A percentile compares a stretch with the other conserved stretches of the same genome.
phyloP scores from a whole-genome alignment of 768 basidiomycete species.

The Leccinum incarnatum region DNA sequence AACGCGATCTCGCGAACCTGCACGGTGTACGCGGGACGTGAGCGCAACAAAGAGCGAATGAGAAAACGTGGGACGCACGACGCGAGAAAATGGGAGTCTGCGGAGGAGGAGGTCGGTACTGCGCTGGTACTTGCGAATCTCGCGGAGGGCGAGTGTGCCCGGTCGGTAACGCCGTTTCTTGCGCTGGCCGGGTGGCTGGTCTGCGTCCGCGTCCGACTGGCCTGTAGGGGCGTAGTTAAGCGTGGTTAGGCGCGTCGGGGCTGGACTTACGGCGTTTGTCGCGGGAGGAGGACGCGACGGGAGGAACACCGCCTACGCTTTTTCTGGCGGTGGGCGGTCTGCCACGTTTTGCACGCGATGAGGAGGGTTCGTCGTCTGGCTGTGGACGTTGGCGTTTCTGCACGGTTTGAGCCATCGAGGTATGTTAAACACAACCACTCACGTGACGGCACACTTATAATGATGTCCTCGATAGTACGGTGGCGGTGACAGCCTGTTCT shows the following conservation, averaged over 20 bases:
- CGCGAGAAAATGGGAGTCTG: constrained; percentile 88
- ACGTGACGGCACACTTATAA: neutral
- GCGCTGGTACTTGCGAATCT: constrained; percentile 94
- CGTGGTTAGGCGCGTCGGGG: neutral
- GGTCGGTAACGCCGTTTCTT: constrained; percentile 78
- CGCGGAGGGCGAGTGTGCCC: constrained; percentile 85
- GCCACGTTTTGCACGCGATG: constrained; percentile 40
- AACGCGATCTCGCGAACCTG: constrained; percentile 94
- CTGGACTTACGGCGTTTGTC: constrained; percentile 10
- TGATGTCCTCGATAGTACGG: neutral
- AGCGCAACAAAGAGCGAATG: neutral
- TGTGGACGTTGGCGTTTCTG: constrained; percentile 45
- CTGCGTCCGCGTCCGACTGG: constrained; percentile 19
- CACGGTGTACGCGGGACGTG: neutral
- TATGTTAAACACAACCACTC: neutral
- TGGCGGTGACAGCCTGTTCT: neutral
- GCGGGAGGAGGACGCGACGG: constrained; percentile 30
- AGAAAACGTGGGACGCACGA: constrained; percentile 53
- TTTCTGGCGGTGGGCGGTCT: constrained; percentile 74
- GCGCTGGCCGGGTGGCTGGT: constrained; percentile 25
- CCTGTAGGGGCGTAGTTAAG: constrained; percentile 6
- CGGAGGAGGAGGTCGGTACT: constrained; percentile 84
- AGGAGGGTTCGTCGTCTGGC: constrained; percentile 31
- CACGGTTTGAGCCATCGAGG: constrained; percentile 65
- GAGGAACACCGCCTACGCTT: constrained; percentile 64